Base-by-base conservation (phyloP, 2,329 filamentous ascomycete genomes). In the Fusarium nisikadoi region DNA sequence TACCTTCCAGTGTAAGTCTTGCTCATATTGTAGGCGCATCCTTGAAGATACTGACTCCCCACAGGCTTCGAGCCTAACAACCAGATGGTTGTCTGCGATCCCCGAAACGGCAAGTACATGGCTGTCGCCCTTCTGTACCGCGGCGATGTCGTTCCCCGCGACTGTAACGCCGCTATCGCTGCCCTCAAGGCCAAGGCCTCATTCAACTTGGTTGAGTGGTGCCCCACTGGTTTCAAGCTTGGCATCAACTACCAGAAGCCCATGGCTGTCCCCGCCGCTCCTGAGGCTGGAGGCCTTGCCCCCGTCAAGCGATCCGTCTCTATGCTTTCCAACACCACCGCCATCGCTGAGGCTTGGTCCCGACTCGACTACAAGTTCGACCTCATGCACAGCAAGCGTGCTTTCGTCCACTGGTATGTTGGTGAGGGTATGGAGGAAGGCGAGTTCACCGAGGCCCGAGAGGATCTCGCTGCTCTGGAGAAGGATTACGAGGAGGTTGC, bases 381-480 rank as follows among this genome's bases (percentile, higher is more conserved):
- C 77, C 90, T 93, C 77, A 93, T 93, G 91, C 92, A 93, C 87
- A 91, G 88, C 84, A 93, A 93, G 88, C 90, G 91, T 75, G 91
- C 91, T 67, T 93, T 93, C 77, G 91, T 93, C 49, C 91, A 93
- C 84, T 93, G 91, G 91, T 93, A 93, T 75, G 93, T 96, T 59
- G 93, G 93, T 74, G 93, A 96, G 85, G 93, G 93, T 84, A 96
- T 96, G 93, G 93, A 96, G 86, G 93, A 96, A 82, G 93, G 93
- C 78, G 93, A 96, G 83, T 96, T 96, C 86, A 93, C 91, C 71
- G 93, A 96, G 84, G 93, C 93, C 70, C 91, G 93, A 76, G 93
- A 96, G 85, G 93, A 96, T 81, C 86, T 96, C 68, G 93, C 93
- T 71, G 93, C 93, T 52, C 86, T 96, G 38, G 93, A 95, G 87